Evolutionary conservation across 2,329 filamentous ascomycete genomes (phyloP), one percentile per base, ranked within the genome.

Genomic region (Fusarium penzigii): DNA sequence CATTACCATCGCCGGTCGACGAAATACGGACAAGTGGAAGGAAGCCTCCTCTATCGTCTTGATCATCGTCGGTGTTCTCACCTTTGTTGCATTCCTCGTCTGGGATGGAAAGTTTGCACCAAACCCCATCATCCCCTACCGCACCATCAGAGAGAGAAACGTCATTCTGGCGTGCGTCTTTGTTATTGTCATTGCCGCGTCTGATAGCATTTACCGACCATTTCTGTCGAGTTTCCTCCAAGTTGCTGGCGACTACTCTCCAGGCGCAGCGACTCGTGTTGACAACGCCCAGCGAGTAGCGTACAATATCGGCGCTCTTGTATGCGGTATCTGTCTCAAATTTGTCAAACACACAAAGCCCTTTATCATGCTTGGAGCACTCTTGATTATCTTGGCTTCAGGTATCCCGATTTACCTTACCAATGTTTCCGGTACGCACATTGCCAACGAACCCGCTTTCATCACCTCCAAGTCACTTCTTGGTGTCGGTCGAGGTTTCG

Each of bases 261-360:
- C 57, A 0, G 57, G 57, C 3, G 57, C 57, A 1, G 57, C 57
- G 2, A 60, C 57, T 0, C 29, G 57, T 2, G 57, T 60, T 0
- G 57, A 60, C 0, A 61, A 60, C 1, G 57, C 57, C 0, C 57
- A 60, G 17, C 57, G 57, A 0, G 57, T 60, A 1, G 57, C 57
- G 0, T 60, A 56, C 4, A 60, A 60, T 2, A 48, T 60, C 0
- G 57, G 57, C 1, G 57, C 57, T 0, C 13, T 60, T 0, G 43
- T 42, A 0, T 51, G 51, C 6, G 57, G 57, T 0, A 12, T 60
- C 0, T 55, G 51, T 0, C 41, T 60, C 1, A 60, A 56, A 34
- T 60, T 55, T 2, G 39, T 55, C 10, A 61, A 60, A 3, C 47
- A 60, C 6, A 60, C 57, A 1, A 60, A 60, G 4, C 57, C 57